Evolutionary conservation across 768 basidiomycete genomes (phyloP).

Genomic region (Cystobasidium onofrii): DNA sequence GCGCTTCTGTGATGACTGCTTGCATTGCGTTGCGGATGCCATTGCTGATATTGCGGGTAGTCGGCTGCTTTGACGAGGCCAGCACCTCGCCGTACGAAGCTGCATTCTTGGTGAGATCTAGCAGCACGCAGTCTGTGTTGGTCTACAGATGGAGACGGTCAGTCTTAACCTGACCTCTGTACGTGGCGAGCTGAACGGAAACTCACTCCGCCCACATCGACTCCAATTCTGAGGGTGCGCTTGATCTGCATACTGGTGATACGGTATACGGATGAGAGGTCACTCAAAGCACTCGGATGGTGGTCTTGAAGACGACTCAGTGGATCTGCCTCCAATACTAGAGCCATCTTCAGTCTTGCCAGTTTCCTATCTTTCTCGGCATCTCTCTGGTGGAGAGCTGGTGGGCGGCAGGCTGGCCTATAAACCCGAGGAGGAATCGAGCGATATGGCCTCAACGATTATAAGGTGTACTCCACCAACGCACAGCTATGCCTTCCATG

Average conservation of each 20-base stretch:
- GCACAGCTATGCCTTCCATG: neutral
- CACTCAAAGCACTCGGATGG: too few species aligned
- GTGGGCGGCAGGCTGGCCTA: neutral
- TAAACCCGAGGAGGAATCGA: neutral
- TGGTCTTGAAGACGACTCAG: too few species aligned
- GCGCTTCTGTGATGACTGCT: constrained; percentile 49
- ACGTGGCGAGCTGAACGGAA: neutral
- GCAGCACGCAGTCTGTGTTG: constrained; percentile 1
- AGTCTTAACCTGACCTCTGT: neutral
- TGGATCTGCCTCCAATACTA: too few species aligned
- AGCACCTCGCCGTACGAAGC: constrained; percentile 33
- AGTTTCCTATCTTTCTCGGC: too few species aligned
- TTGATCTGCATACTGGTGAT: neutral
- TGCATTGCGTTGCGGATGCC: constrained; percentile 56
- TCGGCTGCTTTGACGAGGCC: constrained; percentile 50
- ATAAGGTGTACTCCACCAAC: neutral
- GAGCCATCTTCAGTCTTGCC: too few species aligned
- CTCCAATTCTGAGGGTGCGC: neutral
- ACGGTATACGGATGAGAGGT: neutral
- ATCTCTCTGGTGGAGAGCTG: neutral
- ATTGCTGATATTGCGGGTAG: constrained; percentile 55
- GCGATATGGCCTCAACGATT: neutral
- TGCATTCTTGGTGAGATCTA: constrained; percentile 5
- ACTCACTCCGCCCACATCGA: constrained; percentile 7
- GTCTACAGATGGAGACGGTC: neutral